Evolutionary conservation across 2,329 filamentous ascomycete species (phyloP).

Genomic region (Alternaria incomplexa): DNA sequence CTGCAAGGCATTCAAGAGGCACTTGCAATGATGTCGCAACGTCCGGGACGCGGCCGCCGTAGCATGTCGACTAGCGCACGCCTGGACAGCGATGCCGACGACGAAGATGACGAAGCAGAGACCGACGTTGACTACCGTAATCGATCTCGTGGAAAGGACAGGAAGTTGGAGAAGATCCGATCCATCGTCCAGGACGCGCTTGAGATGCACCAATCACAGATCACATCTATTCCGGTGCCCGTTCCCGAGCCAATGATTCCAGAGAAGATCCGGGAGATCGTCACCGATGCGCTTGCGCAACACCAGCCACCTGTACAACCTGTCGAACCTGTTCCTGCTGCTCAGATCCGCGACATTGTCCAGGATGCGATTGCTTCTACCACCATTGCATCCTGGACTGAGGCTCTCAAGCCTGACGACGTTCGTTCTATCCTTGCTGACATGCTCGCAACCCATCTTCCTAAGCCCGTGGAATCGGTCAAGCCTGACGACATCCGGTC

Average conservation of each 20-base stretch:
- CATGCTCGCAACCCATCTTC: conserved; percentile 22
- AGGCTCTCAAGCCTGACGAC: conserved; percentile 36
- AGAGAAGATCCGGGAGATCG: conserved; percentile 72
- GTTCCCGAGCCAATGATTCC: conserved; percentile 50
- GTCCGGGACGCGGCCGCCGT: conserved; percentile 61
- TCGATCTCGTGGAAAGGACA: conserved; percentile 78
- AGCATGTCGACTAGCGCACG: conserved; percentile 71
- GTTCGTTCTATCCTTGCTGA: conserved; percentile 36
- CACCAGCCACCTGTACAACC: conserved; percentile 42
- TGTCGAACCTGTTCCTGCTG: conserved; percentile 56
- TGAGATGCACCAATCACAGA: conserved; percentile 51
- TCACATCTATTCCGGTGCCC: conserved; percentile 33
- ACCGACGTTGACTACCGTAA: conserved; percentile 65
- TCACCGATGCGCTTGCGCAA: conserved; percentile 67
- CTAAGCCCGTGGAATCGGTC: conserved; percentile 22
- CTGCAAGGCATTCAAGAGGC: conserved; percentile 76
- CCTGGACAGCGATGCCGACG: conserved; percentile 88
- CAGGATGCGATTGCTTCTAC: conserved; percentile 68
- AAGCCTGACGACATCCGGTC: conserved; percentile 32
- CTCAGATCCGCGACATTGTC: conserved; percentile 70
- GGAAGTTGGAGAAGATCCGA: conserved; percentile 79
- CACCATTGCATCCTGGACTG: conserved; percentile 33
- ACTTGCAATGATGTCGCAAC: conserved; percentile 64
- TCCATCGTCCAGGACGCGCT: conserved; percentile 67
- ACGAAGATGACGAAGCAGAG: conserved; percentile 78